These are phyloP conservation scores for Leucosporidium creatinivorum DNA, from an alignment of 768 basidiomycete genomes.

Conservation along the genomic window DNA sequence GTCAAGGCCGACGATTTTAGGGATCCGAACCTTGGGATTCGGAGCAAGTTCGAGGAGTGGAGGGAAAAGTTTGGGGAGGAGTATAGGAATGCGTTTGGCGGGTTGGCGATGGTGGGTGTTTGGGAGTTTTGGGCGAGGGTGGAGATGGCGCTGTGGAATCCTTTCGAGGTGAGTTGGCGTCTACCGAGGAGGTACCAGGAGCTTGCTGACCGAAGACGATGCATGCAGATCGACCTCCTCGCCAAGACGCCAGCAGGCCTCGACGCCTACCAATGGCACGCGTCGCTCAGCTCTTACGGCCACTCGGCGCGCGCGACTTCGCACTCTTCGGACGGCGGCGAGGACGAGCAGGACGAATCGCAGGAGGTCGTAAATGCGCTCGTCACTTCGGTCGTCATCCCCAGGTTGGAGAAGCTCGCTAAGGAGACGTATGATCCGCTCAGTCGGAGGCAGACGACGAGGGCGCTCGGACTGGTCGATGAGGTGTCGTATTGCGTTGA, in stretches of 20 bases:
- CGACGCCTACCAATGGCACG: slow-evolving; percentile 41
- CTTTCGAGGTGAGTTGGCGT: slow-evolving; percentile 42
- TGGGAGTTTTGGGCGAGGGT: slow-evolving; percentile 48
- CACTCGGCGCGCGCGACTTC: slow-evolving; percentile 25
- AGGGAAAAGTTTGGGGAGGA: slow-evolving; percentile 42
- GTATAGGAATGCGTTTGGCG: slow-evolving; percentile 46
- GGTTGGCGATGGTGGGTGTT: slow-evolving; percentile 43
- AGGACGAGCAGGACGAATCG: slow-evolving; percentile 43
- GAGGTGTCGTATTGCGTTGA: slow-evolving; percentile 43
- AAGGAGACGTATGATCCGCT: slow-evolving; percentile 43
- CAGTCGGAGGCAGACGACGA: slow-evolving; percentile 41
- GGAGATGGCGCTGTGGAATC: slow-evolving; percentile 47
- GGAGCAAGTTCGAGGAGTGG: slow-evolving; percentile 45
- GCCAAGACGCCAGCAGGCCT: slow-evolving; percentile 32
- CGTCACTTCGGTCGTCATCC: slow-evolving; percentile 43
- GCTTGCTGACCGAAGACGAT: background rate
- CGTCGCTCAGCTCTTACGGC: slow-evolving; percentile 24
- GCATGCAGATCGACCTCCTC: slow-evolving; percentile 29
- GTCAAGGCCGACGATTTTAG: slow-evolving; percentile 35
- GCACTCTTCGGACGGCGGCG: slow-evolving; percentile 1
- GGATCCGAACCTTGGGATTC: slow-evolving; percentile 33
- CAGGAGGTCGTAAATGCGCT: slow-evolving; percentile 41
- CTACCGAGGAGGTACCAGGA: background rate
- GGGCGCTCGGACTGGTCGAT: slow-evolving; percentile 42
- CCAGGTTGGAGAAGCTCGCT: slow-evolving; percentile 39